Conservation (phyloP, 2,329 filamentous ascomycete genomes). For the Colletotrichum gloeosporioides region DNA sequence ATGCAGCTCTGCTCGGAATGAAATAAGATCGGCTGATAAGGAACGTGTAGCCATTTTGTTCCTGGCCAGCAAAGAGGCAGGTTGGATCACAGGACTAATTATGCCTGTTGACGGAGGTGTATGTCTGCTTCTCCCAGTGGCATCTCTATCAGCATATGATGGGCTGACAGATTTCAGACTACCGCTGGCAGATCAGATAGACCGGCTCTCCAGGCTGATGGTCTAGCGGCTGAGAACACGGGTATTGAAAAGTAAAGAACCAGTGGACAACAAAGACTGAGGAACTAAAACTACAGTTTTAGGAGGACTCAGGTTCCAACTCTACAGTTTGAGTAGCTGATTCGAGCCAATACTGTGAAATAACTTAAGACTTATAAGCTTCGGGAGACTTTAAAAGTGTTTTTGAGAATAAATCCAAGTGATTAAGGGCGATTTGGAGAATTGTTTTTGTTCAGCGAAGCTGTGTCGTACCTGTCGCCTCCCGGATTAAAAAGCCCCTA, state of each 20-base stretch:
- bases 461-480: no score
- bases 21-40: not conserved
- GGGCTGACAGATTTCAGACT: not conserved
- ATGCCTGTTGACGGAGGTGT: conserved; percentile 34
- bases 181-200: not conserved
- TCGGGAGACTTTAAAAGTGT: no score
- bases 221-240: not conserved
- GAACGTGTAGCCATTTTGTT: conserved; percentile 26
- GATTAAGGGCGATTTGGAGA: no score
- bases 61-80: conserved; percentile 29
- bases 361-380: no score
- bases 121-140: not conserved
- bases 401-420: no score
- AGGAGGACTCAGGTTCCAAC: no score
- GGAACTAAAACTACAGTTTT: no score
- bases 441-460: no score
- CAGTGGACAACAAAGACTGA: not conserved
- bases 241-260: not conserved
- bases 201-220: not conserved
- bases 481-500: no score
- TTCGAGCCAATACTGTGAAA: no score
- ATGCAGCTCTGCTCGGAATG: not conserved
- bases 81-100: conserved; percentile 31
- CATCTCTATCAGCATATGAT: no score
- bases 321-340: no score